phyloP scores from a whole-genome alignment of 2,329 filamentous ascomycete genomes.

The Apiospora koreana region DNA sequence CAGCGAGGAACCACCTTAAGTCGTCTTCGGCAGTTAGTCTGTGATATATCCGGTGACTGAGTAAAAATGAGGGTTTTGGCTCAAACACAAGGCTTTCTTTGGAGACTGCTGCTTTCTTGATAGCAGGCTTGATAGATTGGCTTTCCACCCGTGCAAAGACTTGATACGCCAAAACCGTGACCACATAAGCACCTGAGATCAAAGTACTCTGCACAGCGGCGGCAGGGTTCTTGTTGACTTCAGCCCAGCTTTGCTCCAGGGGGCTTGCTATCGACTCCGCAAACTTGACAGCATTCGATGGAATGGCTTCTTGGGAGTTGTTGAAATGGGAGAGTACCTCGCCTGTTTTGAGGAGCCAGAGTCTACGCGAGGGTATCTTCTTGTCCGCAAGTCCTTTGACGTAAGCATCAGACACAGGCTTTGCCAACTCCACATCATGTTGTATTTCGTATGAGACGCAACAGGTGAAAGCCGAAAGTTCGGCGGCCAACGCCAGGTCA shows the following conservation, averaged over 20 bases:
- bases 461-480: conserved; percentile 70
- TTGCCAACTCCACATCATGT: conserved; percentile 62
- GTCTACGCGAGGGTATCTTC: conserved; percentile 71
- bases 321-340: conserved; percentile 65
- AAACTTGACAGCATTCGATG: conserved; percentile 51
- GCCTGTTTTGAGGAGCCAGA: conserved; percentile 78
- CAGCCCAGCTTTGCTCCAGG: conserved; percentile 71
- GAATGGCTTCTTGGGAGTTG: conserved; percentile 44
- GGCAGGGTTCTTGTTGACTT: conserved; percentile 76
- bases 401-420: conserved; percentile 68
- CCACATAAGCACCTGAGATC: conserved; percentile 77
- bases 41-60: conserved; percentile 82
- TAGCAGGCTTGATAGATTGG: conserved; percentile 41
- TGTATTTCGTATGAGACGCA: conserved; percentile 65
- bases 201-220: conserved; percentile 79
- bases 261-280: conserved; percentile 54
- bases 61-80: conserved; percentile 84
- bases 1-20: conserved; percentile 72
- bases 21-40: conserved; percentile 78
- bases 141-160: conserved; percentile 56
- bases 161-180: conserved; percentile 64
- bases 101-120: conserved; percentile 64
- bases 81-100: conserved; percentile 68
- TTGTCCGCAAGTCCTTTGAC: conserved; percentile 86
- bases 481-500: conserved; percentile 75